phyloP scores from a whole-genome alignment of 1,284 basidiomycete species.

The Cutaneotrichosporon daszewskae region DNA sequence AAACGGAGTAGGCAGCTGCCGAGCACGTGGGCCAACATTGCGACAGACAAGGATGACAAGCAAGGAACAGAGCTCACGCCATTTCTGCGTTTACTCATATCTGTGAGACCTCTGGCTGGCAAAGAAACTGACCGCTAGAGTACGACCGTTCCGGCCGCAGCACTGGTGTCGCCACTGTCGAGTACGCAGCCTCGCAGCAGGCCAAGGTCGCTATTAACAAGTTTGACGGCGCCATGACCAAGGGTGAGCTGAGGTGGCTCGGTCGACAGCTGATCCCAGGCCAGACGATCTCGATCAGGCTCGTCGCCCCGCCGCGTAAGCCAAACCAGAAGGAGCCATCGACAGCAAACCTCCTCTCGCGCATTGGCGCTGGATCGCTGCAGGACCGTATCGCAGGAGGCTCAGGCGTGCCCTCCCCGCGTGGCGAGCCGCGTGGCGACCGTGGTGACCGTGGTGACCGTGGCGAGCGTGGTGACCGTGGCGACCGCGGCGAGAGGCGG shows the following conservation, averaged over 20 bases:
- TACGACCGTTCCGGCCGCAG: slow-evolving; percentile 95
- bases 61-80: slow-evolving; percentile 18
- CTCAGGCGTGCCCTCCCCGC: neutral
- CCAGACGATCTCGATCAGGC: slow-evolving; percentile 72
- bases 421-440: neutral
- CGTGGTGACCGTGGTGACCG: slow-evolving; percentile 3
- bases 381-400: slow-evolving; percentile 7
- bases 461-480: slow-evolving; percentile 6
- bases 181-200: slow-evolving; percentile 72
- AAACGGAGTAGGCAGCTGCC: neutral
- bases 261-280: slow-evolving; percentile 52
- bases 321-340: neutral
- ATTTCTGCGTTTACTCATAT: slow-evolving; percentile 16
- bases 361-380: slow-evolving; percentile 5
- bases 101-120: slow-evolving; percentile 20
- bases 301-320: slow-evolving; percentile 35
- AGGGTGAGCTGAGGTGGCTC: slow-evolving; percentile 62
- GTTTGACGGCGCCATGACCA: slow-evolving; percentile 82
- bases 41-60: neutral
- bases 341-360: slow-evolving; percentile 3
- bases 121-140: slow-evolving; percentile 49
- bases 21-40: neutral
- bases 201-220: slow-evolving; percentile 79
- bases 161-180: slow-evolving; percentile 71
- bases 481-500: neutral